A percentile compares a stretch with the other conserved stretches of the same genome.
phyloP scores from a whole-genome alignment of 768 basidiomycete species.

The Lactifluus subvellereus region DNA sequence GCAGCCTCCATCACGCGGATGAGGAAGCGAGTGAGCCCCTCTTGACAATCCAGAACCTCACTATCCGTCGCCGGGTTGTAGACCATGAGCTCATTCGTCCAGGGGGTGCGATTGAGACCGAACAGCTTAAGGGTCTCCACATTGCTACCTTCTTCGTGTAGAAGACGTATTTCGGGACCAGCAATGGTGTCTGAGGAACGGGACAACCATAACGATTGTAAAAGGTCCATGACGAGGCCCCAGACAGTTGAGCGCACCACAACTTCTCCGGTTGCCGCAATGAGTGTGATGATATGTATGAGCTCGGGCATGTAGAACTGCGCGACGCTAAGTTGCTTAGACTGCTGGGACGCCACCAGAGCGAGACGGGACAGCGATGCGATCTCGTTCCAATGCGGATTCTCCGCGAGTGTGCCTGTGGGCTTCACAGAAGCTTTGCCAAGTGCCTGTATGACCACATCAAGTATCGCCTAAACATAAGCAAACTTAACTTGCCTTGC shows the following conservation, averaged over 20 bases:
- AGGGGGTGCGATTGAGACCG: conserved; percentile 58
- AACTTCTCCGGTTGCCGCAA: conserved; percentile 67
- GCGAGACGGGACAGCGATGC: conserved; percentile 73
- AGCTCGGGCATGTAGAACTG: conserved; percentile 83
- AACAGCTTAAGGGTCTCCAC: conserved; percentile 61
- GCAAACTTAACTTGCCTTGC: conserved; percentile 48
- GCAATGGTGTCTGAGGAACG: conserved; percentile 52
- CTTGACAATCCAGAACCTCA: conserved; percentile 57
- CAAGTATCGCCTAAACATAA: background rate
- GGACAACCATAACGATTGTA: conserved; percentile 67
- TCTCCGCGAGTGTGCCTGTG: conserved; percentile 59
- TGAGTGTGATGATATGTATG: conserved; percentile 71
- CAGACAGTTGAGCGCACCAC: conserved; percentile 76
- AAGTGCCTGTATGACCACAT: conserved; percentile 45
- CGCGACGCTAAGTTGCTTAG: conserved; percentile 54
- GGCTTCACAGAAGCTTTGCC: conserved; percentile 64
- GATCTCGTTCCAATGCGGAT: conserved; percentile 75
- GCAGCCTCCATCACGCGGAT: conserved; percentile 57
- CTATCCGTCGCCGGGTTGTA: conserved; percentile 50
- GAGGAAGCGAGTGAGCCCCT: conserved; percentile 58
- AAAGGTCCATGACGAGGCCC: conserved; percentile 72
- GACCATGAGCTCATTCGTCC: conserved; percentile 62
- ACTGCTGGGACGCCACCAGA: conserved; percentile 63
- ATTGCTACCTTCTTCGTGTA: conserved; percentile 57
- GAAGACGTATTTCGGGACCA: conserved; percentile 49